Conservation (phyloP, 169 alveolate genomes). For the Besnoitia besnoiti region DNA sequence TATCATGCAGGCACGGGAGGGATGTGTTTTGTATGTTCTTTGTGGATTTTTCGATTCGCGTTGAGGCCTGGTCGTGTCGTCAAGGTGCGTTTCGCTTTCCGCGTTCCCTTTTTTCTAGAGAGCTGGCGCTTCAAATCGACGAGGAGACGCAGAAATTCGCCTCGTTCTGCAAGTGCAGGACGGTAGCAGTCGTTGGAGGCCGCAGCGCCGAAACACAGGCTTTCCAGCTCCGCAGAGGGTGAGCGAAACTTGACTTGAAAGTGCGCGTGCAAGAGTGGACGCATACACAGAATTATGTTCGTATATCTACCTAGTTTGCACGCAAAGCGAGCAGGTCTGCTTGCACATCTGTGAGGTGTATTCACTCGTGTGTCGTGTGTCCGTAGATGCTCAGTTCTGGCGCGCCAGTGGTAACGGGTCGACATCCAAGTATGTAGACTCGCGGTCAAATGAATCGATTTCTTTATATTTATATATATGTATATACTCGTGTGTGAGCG, state of each 20-base stretch:
- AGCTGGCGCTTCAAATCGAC: constrained; percentile 93
- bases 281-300: neutral
- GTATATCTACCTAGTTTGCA: neutral
- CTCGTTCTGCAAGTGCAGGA: constrained; percentile 81
- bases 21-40: neutral
- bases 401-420: too few relatives aligned
- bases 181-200: constrained; percentile 97
- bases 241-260: neutral
- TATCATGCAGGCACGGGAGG: neutral
- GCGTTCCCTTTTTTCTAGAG: constrained; percentile 74
- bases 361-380: too few relatives aligned
- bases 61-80: too few relatives aligned
- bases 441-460: too few relatives aligned
- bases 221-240: constrained; percentile 91
- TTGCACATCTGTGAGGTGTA: too few relatives aligned
- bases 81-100: neutral
- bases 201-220: constrained; percentile 93
- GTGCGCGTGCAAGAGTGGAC: neutral
- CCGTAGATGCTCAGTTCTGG: too few relatives aligned
- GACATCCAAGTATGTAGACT: too few relatives aligned
- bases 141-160: constrained; percentile 91
- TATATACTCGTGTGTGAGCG: neutral
- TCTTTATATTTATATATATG: neutral
- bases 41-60: too few relatives aligned
- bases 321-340: neutral